Evolutionary conservation across 768 basidiomycete genomes (phyloP).

Genomic region (Sistotremastrum suecicum): DNA sequence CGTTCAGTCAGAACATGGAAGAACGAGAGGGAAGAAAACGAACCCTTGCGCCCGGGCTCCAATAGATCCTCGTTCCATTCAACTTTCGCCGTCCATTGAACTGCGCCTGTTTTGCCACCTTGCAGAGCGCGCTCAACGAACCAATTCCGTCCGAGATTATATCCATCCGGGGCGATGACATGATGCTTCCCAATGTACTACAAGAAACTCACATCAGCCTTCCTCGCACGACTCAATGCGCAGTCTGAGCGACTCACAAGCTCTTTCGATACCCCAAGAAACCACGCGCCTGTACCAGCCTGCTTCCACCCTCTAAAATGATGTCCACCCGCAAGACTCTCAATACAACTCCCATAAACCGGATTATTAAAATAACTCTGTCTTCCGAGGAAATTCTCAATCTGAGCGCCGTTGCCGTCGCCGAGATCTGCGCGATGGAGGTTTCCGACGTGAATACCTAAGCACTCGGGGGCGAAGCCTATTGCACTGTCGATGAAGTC

Average conservation of each 20-base stretch:
- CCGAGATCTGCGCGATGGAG: constrained; percentile 73
- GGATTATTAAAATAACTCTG: constrained; percentile 59
- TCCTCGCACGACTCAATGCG: too few species aligned
- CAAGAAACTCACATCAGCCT: neutral
- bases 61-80: constrained; percentile 64
- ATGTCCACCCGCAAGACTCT: constrained; percentile 70
- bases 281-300: constrained; percentile 81
- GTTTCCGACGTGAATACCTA: constrained; percentile 64
- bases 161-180: constrained; percentile 63
- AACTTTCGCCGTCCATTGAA: constrained; percentile 65
- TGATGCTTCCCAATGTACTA: constrained; percentile 51
- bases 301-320: constrained; percentile 87
- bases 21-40: constrained; percentile 3
- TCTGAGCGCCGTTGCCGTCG: constrained; percentile 60
- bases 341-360: constrained; percentile 78
- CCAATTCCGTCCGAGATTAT: constrained; percentile 71
- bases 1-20: constrained; percentile 1
- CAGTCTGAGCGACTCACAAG: constrained; percentile 20
- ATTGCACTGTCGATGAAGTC: constrained; percentile 39
- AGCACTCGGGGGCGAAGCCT: constrained; percentile 71
- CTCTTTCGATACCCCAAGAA: constrained; percentile 75
- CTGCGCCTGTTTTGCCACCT: constrained; percentile 46
- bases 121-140: constrained; percentile 52
- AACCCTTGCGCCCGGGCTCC: constrained; percentile 54
- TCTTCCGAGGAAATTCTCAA: constrained; percentile 58